Base-by-base conservation (phyloP, 2,329 filamentous ascomycete species). In the Geosmithia morbida region DNA sequence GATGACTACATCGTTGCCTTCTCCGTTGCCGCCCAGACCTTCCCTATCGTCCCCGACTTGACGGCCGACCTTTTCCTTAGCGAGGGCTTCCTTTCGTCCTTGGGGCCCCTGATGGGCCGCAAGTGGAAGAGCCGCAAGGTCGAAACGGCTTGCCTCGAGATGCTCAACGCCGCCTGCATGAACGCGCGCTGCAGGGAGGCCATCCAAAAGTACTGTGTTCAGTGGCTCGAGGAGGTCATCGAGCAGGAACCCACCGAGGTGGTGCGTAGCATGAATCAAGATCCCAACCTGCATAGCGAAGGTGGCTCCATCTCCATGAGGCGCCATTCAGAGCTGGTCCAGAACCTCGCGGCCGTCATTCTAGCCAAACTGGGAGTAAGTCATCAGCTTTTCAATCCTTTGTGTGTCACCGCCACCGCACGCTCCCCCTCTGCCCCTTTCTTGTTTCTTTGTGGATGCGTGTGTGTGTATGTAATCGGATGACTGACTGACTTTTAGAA, bases 1-100 rank as follows among this genome's bases (percentile, higher is more conserved):
- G 89, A 96, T 57, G 87, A 94, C 62, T 79, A 94, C 54, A 87
- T 95, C 48, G 73, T 92, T 45, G 89, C 89, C 6, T 97, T 96
- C 61, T 97, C 89, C 47, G 88, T 89, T n/a, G 87, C 88, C 6
- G 80, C 88, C 2, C 79, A 82, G 19, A 78, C 94, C 8, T 98
- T 98, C 60, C 89, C 92, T 1, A 76, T 98, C 46, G 79, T 86
- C 2, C 84, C 87, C 2, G 76, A 82, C 48, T 75, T 86, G 42
- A 86, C 83, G 2, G 74, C 86, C 2, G 72, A 80, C 50, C 71
- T 97, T 39, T 96, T 98, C 61, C 75, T 97, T 48, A 88, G 81
- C 37, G 87, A 95, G 54, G 87, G 87, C 2, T 97, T 98, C 57
- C 70, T 96, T 43, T 71, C 79, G 49, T 83, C 79, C 48, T 74